Percentiles rank a stretch among this genome's conserved stretches.
Conservation (phyloP, 805 yeast species). For the Limtongozyma cylindracea region DNA sequence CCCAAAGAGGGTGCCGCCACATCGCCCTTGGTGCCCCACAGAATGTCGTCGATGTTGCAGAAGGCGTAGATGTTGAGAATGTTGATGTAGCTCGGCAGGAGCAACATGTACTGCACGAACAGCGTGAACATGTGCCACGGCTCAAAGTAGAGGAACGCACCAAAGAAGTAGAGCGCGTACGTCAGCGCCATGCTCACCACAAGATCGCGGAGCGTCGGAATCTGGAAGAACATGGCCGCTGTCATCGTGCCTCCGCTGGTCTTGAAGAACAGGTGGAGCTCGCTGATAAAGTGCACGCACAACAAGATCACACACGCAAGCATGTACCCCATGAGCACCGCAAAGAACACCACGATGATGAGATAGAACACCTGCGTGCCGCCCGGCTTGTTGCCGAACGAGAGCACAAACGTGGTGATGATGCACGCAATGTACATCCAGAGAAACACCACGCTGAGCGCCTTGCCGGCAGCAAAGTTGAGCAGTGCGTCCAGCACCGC, state of each 20-base stretch:
- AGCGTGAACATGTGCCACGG: constrained; percentile 45
- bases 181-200: constrained; percentile 36
- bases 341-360: constrained; percentile 26
- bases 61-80: constrained; percentile 42
- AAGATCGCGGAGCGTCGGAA: constrained; percentile 17
- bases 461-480: constrained; percentile 17
- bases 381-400: constrained; percentile 40
- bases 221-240: constrained; percentile 18
- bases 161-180: constrained; percentile 31
- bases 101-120: constrained; percentile 21
- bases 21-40: constrained; percentile 39
- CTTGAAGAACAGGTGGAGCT: constrained; percentile 15
- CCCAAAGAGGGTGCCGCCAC: neutral
- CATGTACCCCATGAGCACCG: constrained; percentile 32
- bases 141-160: constrained; percentile 32
- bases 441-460: constrained; percentile 22
- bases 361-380: constrained; percentile 30
- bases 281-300: constrained; percentile 23
- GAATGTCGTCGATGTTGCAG: constrained; percentile 46
- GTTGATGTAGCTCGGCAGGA: constrained; percentile 25
- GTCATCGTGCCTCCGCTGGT: too few relatives aligned
- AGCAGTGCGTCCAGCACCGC: constrained; percentile 13
- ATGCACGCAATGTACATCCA: constrained; percentile 32
- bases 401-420: constrained; percentile 30
- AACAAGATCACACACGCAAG: constrained; percentile 29